Evolutionary conservation across 2,329 filamentous ascomycete species (phyloP), one percentile per base, ranked within the genome.

Genomic region (Sarocladium kiliense): DNA sequence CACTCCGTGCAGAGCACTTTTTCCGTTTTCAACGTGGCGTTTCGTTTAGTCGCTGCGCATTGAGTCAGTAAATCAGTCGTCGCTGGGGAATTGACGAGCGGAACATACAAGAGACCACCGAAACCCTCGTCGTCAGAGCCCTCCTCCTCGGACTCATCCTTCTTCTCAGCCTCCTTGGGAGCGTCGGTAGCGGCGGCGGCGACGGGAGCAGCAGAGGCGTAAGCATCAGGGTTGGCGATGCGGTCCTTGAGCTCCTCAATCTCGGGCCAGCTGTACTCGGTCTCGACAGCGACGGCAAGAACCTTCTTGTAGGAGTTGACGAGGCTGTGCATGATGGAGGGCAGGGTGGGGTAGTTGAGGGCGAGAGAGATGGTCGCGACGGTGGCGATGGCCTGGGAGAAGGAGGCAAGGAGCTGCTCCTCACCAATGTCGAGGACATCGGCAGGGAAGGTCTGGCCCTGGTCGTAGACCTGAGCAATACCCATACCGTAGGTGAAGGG

Each of bases 401-500:
- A 89, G 59, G 88, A 75, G 76, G 86, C 85, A 64, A 99, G 86
- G 68, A 99, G 88, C 82, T 97, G 92, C 62, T 89, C 86, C 82
- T 99, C 93, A 70, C 89, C 84, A 70, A 99, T 91, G 77, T 99
- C 94, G 66, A 99, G 85, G 65, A 99, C 90, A 61, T 76, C 78
- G 62, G 91, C 77, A 63, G 85, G 80, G 85, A 99, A 99, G 67
- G 85, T 85, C 84, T 99, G 94, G 70, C 94, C 94, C 71, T 93
- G 80, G 80, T 99, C 92, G 85, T 99, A 99, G 77, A 99, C 91
- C 84, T 97, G 93, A 62, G 84, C 66, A 69, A 99, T 87, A 74
- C 88, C 89, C 89, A 99, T 95, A 82, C 94, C 94, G 81, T 97
- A 99, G 74, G 92, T 96, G 86, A 97, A 97, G 76, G 92, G 92